Percentiles rank a stretch among this genome's conserved stretches.
Conservation (phyloP, 495 filamentous ascomycete genomes). For the Bryoglossum gracile region DNA sequence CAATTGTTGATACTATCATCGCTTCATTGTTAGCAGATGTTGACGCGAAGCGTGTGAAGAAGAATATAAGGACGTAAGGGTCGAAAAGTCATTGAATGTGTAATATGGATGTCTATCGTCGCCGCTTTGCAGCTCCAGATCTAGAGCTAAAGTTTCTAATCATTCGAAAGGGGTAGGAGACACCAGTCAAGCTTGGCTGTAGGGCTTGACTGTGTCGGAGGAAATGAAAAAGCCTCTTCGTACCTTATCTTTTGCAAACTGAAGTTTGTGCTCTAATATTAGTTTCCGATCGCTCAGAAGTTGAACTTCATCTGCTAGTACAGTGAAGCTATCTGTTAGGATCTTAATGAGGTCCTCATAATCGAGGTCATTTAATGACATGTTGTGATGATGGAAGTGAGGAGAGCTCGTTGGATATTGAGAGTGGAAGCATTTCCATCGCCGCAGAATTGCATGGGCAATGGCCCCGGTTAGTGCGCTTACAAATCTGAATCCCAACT, state of each 20-base stretch:
- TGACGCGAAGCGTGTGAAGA: slow-evolving; percentile 12
- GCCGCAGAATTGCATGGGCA: background rate
- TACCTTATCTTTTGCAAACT: slow-evolving; percentile 52
- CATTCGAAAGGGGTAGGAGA: slow-evolving; percentile 33
- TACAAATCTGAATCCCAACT: background rate
- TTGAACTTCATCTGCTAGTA: slow-evolving; percentile 53
- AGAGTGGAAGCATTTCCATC: background rate
- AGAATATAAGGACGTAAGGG: slow-evolving; percentile 5
- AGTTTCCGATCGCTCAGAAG: slow-evolving; percentile 46
- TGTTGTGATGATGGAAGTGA: slow-evolving; percentile 8
- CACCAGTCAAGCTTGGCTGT: background rate
- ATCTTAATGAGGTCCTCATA: slow-evolving; percentile 37
- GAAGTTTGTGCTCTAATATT: slow-evolving; percentile 49
- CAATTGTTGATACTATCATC: slow-evolving; percentile 42
- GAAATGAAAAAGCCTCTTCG: slow-evolving; percentile 15
- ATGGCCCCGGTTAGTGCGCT: background rate
- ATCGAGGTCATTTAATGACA: slow-evolving; percentile 22
- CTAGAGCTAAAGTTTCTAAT: slow-evolving; percentile 65
- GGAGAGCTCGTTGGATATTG: background rate
- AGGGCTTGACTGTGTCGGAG: background rate
- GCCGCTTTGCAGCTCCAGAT: slow-evolving; percentile 52
- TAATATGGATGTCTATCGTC: slow-evolving; percentile 44
- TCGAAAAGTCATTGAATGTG: slow-evolving; percentile 30
- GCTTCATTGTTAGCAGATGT: slow-evolving; percentile 5
- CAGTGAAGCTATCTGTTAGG: slow-evolving; percentile 55